Evolutionary conservation across 805 yeast genomes (phyloP).

Genomic region (Saccharomyces kudriavzevii): DNA sequence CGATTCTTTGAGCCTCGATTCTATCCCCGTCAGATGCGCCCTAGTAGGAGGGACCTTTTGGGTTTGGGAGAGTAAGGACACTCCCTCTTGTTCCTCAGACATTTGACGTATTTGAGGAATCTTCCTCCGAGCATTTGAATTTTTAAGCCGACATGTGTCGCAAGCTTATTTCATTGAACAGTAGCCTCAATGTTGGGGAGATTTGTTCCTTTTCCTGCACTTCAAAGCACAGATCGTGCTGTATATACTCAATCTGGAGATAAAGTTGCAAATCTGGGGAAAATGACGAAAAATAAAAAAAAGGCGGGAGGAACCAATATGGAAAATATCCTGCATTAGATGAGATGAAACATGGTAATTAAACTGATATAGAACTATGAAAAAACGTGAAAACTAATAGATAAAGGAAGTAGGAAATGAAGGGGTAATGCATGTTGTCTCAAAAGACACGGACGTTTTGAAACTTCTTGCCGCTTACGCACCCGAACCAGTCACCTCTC

Average conservation of each 20-base stretch:
- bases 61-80: slow-evolving; percentile 74
- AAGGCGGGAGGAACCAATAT: not conserved
- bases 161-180: slow-evolving; percentile 35
- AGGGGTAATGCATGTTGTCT: not conserved
- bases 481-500: slow-evolving; percentile 74
- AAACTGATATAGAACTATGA: not conserved
- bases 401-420: not conserved
- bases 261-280: not conserved
- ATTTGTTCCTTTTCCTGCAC: not conserved
- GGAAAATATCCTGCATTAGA: not conserved
- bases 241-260: not conserved
- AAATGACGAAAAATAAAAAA: not conserved
- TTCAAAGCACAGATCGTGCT: not conserved
- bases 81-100: slow-evolving; percentile 61
- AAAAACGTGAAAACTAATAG: not conserved
- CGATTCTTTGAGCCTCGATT: slow-evolving; percentile 42
- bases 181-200: not conserved
- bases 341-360: not conserved
- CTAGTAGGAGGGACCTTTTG: slow-evolving; percentile 77
- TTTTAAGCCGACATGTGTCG: slow-evolving; percentile 75
- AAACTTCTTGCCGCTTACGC: slow-evolving; percentile 31
- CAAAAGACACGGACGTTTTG: slow-evolving; percentile 27
- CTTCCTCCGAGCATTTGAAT: slow-evolving; percentile 74
- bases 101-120: slow-evolving; percentile 70
- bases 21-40: slow-evolving; percentile 71